A percentile compares a stretch with the other conserved stretches of the same genome.
Evolutionary conservation across 495 filamentous ascomycete genomes (phyloP).

Genomic region (Aspergillus conjunctus): DNA sequence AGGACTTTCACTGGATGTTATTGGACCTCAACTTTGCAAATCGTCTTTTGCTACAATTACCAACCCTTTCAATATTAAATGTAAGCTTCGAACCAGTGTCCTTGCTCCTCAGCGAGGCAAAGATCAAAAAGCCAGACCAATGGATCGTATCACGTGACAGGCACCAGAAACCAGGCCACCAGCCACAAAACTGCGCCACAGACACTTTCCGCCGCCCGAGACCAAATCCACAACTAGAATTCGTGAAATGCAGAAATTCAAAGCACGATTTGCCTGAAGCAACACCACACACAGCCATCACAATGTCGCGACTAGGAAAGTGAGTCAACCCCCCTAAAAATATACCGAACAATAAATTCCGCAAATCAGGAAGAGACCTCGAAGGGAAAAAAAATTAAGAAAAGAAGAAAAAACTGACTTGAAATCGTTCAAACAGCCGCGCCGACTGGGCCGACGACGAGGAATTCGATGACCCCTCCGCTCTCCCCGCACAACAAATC

Average conservation of each 20-base stretch:
- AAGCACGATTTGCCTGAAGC: constrained; percentile 30
- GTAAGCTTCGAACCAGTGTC: too few relatives aligned
- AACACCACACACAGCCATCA: constrained; percentile 26
- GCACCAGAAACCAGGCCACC: constrained; percentile 5
- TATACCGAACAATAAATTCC: background rate
- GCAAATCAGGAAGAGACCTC: background rate
- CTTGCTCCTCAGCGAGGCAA: too few relatives aligned
- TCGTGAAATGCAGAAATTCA: constrained; percentile 51
- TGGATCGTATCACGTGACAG: constrained; percentile 36
- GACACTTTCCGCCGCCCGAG: constrained; percentile 38
- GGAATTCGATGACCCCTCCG: constrained; percentile 78
- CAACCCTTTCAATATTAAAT: too few relatives aligned
- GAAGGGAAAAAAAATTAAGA: background rate
- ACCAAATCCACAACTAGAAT: constrained; percentile 52
- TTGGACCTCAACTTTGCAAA: too few relatives aligned
- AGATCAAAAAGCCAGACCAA: too few relatives aligned
- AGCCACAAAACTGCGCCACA: constrained; percentile 48
- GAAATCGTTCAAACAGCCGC: constrained; percentile 47
- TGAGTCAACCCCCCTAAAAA: constrained; percentile 29
- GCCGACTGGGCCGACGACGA: constrained; percentile 98
- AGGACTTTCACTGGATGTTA: too few relatives aligned
- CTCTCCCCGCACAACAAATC: constrained; percentile 81
- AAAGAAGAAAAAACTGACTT: constrained; percentile 13
- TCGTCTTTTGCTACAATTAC: too few relatives aligned
- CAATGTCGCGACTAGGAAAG: constrained; percentile 53